phyloP scores from a whole-genome alignment of 75 land plant species.

The Chamaecyparis obtusa region DNA sequence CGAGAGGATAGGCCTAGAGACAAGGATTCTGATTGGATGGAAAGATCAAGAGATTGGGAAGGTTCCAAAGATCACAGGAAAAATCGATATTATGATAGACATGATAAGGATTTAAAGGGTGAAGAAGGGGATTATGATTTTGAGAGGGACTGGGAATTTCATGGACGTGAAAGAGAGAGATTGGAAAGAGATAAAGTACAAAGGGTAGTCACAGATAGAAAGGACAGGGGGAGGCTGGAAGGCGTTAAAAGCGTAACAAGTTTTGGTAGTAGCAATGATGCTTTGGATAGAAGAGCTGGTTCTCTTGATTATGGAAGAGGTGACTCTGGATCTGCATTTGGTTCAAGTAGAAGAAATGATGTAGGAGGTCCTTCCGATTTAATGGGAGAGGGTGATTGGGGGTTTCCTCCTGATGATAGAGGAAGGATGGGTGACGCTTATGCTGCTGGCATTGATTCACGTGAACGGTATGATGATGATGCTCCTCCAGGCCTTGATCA shows the following conservation, averaged over 20 bases:
- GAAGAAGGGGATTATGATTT: constrained; percentile 45
- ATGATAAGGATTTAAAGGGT: constrained; percentile 47
- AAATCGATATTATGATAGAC: constrained; percentile 34
- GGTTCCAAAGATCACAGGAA: constrained; percentile 49
- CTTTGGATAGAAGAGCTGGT: constrained; percentile 50
- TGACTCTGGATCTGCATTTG: constrained; percentile 36
- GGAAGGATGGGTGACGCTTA: constrained; percentile 33
- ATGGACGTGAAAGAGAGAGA: constrained; percentile 64
- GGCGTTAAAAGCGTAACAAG: constrained; percentile 47
- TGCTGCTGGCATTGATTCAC: constrained; percentile 43
- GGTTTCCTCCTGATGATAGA: constrained; percentile 48
- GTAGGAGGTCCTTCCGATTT: constrained; percentile 37
- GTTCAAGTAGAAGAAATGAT: constrained; percentile 41
- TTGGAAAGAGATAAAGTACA: constrained; percentile 53
- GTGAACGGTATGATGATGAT: constrained; percentile 53
- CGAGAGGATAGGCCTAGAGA: constrained; percentile 55
- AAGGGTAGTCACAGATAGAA: constrained; percentile 60
- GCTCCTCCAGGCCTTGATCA: constrained; percentile 48
- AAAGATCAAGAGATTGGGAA: constrained; percentile 54
- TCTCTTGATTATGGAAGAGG: constrained; percentile 64
- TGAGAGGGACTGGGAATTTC: constrained; percentile 73
- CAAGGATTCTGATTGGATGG: constrained; percentile 53
- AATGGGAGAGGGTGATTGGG: constrained; percentile 53
- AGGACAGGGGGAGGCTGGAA: constrained; percentile 68
- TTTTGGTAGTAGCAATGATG: constrained; percentile 58